Evolutionary conservation across 176 grass and related monocot genomes (phyloP).

Genomic region (Triticum dicoccoides): DNA sequence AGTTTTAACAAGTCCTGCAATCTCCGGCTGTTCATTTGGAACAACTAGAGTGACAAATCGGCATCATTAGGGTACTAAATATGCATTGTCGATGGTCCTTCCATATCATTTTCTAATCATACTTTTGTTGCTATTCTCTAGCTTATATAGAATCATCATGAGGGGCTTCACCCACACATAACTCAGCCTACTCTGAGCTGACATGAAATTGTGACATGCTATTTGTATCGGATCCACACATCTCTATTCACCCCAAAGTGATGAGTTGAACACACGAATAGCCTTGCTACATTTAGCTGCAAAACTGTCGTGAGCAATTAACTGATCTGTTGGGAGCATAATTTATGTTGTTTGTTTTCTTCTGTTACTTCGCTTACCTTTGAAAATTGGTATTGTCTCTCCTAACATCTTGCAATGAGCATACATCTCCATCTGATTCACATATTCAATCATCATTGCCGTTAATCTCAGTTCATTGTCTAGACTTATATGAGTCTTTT

Average conservation of each 20-base stretch:
- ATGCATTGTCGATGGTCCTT: background rate
- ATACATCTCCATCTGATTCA: background rate
- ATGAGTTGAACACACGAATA: background rate
- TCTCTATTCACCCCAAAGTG: background rate
- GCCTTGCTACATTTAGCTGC: background rate
- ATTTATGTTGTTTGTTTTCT: background rate
- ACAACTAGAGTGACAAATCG: background rate
- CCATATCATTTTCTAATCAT: background rate
- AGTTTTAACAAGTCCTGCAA: background rate
- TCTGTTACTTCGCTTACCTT: background rate
- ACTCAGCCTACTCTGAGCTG: background rate
- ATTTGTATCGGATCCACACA: background rate
- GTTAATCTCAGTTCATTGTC: background rate
- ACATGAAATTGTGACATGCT: background rate
- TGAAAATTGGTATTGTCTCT: background rate
- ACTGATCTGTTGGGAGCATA: background rate
- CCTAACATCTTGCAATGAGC: background rate
- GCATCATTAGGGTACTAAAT: background rate
- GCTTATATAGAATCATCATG: background rate
- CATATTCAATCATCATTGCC: background rate
- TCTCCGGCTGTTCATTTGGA: background rate
- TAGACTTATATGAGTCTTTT: background rate
- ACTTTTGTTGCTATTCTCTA: conserved; percentile 16
- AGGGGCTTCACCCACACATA: background rate
- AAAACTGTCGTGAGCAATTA: background rate